phyloP scores from a whole-genome alignment of 192 early-diverging fungal species.

The Anaeromyces robustus region DNA sequence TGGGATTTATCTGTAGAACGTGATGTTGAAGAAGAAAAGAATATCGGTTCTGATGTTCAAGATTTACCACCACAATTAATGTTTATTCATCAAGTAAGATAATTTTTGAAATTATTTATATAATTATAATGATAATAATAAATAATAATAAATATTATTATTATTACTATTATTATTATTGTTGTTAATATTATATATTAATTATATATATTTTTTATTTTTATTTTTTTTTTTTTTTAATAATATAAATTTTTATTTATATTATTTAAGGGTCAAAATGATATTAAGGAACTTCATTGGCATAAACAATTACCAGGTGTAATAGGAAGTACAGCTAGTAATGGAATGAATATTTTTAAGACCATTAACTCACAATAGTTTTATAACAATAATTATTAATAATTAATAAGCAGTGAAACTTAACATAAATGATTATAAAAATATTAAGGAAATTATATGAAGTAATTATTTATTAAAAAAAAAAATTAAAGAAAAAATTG shows the following conservation, averaged over 20 bases:
- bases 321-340: conserved; percentile 63
- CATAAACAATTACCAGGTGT: conserved; percentile 87
- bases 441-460: too few relatives aligned
- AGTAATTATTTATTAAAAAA: too few relatives aligned
- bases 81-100: conserved; percentile 55
- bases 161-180: too few relatives aligned
- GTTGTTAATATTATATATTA: neutral
- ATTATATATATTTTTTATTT: neutral
- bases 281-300: conserved; percentile 96
- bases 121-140: too few relatives aligned
- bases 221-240: conserved; percentile 13
- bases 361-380: conserved; percentile 52
- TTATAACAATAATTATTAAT: too few relatives aligned
- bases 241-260: neutral
- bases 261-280: conserved; percentile 59
- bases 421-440: too few relatives aligned
- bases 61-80: conserved; percentile 88
- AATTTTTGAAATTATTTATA: neutral
- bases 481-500: too few relatives aligned
- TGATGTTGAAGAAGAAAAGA: conserved; percentile 69
- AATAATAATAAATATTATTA: too few relatives aligned
- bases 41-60: conserved; percentile 30
- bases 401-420: too few relatives aligned
- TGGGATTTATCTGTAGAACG: conserved; percentile 97
- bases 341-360: conserved; percentile 95